Evolutionary conservation across 306 rosid species (phyloP).

Genomic region (Sesbania bispinosa): DNA sequence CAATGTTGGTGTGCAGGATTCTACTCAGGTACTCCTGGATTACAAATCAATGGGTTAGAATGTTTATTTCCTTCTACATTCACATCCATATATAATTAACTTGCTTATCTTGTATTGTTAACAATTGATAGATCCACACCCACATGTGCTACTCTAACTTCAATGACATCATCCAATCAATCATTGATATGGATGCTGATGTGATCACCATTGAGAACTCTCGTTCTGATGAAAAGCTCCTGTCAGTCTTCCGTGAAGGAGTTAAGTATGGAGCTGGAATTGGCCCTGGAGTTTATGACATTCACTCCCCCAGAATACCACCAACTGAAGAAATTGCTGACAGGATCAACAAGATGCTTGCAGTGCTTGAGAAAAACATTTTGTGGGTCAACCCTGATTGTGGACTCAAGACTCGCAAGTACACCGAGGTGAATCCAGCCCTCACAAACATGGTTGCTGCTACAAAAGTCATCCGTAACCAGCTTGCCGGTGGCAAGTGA

Average conservation of each 20-base stretch:
- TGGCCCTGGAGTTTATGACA: slow-evolving; percentile 87
- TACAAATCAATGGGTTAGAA: background rate
- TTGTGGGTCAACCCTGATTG: slow-evolving; percentile 91
- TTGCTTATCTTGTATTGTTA: slow-evolving; percentile 24
- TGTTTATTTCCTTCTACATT: background rate
- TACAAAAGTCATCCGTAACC: slow-evolving; percentile 66
- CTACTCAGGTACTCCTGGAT: slow-evolving; percentile 59
- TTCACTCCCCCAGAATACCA: slow-evolving; percentile 88
- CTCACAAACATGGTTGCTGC: slow-evolving; percentile 75
- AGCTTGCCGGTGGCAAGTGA: slow-evolving; percentile 69
- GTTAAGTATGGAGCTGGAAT: slow-evolving; percentile 91
- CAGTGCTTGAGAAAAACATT: slow-evolving; percentile 74
- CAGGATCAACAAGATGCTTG: slow-evolving; percentile 83
- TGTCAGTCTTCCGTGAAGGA: slow-evolving; percentile 86
- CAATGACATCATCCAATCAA: slow-evolving; percentile 89
- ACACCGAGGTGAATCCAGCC: slow-evolving; percentile 75
- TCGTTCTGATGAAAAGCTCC: slow-evolving; percentile 87
- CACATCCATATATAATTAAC: background rate
- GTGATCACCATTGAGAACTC: slow-evolving; percentile 94
- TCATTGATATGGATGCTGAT: slow-evolving; percentile 90
- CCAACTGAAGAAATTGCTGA: slow-evolving; percentile 86
- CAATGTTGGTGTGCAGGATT: slow-evolving; percentile 67
- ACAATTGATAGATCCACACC: slow-evolving; percentile 68
- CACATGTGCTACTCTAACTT: slow-evolving; percentile 96
- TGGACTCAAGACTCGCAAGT: slow-evolving; percentile 88